phyloP scores from a whole-genome alignment of 805 yeast species.

The Candida patagonica region DNA sequence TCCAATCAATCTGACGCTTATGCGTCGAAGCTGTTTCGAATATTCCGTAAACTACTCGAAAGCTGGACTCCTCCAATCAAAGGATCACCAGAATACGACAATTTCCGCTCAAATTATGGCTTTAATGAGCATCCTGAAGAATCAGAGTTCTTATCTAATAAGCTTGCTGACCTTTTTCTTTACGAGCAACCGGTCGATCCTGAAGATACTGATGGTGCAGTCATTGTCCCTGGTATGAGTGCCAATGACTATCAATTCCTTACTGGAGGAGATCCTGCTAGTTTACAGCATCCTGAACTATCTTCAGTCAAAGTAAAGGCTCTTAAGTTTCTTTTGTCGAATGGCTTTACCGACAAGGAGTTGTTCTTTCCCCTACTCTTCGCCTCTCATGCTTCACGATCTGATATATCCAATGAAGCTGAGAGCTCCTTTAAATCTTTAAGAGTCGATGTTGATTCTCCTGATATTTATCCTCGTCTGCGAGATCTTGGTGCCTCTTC shows the following conservation, averaged over 20 bases:
- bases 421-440: constrained; percentile 42
- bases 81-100: constrained; percentile 36
- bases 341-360: constrained; percentile 33
- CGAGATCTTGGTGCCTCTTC: not conserved
- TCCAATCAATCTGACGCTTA: constrained; percentile 32
- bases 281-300: constrained; percentile 32
- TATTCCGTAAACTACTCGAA: constrained; percentile 46
- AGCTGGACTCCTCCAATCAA: constrained; percentile 42
- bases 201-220: not conserved
- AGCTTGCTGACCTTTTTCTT: constrained; percentile 35
- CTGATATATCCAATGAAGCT: constrained; percentile 48
- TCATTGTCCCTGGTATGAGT: constrained; percentile 55
- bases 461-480: constrained; percentile 23
- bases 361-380: constrained; percentile 45
- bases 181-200: not conserved
- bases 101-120: constrained; percentile 28
- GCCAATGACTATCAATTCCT: constrained; percentile 49
- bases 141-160: constrained; percentile 36
- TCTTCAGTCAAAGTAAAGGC: constrained; percentile 32
- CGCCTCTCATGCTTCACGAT: constrained; percentile 53
- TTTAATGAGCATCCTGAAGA: constrained; percentile 34
- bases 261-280: constrained; percentile 59
- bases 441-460: constrained; percentile 29
- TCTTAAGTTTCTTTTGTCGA: constrained; percentile 32
- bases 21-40: constrained; percentile 49